Percentiles rank a stretch among this genome's conserved stretches.
These are phyloP conservation scores for Echeveria elegans DNA, from an alignment of 164 flowering plant species.

Conservation along the genomic window DNA sequence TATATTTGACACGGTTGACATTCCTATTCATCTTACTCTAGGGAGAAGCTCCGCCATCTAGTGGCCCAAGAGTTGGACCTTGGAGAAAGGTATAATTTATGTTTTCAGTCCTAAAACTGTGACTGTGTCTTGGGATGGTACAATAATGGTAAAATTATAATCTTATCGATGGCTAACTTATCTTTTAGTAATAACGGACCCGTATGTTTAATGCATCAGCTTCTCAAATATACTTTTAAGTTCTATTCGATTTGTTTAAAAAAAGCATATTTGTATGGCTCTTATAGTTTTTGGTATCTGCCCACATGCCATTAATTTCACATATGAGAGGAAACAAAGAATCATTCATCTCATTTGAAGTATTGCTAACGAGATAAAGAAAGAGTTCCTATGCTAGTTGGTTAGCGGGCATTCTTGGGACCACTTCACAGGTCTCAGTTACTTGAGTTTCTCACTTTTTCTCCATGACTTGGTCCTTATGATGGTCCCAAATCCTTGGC, in stretches of 20 bases:
- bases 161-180: neutral
- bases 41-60: slow-evolving; percentile 53
- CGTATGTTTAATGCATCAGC: neutral
- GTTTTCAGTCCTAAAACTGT: neutral
- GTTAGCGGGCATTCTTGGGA: too few species aligned
- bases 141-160: neutral
- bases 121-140: neutral
- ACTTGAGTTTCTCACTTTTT: neutral
- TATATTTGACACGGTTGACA: neutral
- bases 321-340: neutral
- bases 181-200: neutral
- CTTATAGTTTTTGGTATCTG: neutral
- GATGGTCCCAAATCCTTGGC: neutral
- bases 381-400: neutral
- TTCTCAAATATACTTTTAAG: neutral
- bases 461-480: neutral
- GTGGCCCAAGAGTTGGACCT: slow-evolving; percentile 66
- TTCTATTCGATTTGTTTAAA: too few species aligned
- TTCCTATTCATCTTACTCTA: slow-evolving; percentile 13
- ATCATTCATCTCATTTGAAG: neutral
- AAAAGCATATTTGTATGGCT: too few species aligned
- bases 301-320: neutral
- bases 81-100: slow-evolving; percentile 74
- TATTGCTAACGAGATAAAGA: neutral
- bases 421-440: neutral